Evolutionary conservation across 1,284 basidiomycete species (phyloP).

Genomic region (Sanghuangporus baumii): DNA sequence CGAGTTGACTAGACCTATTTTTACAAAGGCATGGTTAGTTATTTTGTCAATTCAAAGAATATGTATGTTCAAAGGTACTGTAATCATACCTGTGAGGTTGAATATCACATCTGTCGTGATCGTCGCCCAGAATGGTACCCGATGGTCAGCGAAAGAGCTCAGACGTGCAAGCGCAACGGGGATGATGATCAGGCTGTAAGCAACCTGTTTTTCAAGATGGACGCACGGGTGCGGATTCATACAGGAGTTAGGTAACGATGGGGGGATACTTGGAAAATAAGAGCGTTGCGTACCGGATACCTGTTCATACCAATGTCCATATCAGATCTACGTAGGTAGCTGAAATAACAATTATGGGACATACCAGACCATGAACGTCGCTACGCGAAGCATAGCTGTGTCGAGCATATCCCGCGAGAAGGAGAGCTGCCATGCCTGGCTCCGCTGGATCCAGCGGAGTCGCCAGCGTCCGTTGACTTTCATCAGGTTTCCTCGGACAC

Average conservation of each 20-base stretch:
- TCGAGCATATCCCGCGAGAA: conserved; percentile 27
- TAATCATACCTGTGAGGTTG: conserved; percentile 29
- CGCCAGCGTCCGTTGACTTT: conserved; percentile 25
- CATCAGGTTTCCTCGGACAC: conserved; percentile 31
- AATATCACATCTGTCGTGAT: conserved; percentile 29
- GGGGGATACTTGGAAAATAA: too few species aligned
- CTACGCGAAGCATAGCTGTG: conserved; percentile 17
- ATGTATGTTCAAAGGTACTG: not conserved
- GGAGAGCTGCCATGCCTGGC: conserved; percentile 25
- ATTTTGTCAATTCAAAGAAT: not conserved
- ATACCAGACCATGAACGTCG: conserved; percentile 17
- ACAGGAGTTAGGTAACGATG: too few species aligned
- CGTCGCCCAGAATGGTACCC: conserved; percentile 29
- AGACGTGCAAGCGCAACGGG: conserved; percentile 32
- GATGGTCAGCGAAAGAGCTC: conserved; percentile 26
- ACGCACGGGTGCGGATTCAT: too few species aligned
- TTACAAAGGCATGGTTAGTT: not conserved
- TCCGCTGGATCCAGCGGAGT: conserved; percentile 23
- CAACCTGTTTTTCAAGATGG: conserved; percentile 22
- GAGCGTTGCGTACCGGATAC: conserved; percentile 12
- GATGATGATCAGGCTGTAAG: conserved; percentile 30
- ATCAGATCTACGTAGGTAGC: not conserved
- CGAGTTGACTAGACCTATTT: conserved; percentile 20
- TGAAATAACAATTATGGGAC: not conserved
- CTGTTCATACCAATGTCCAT: not conserved